Conservation (phyloP, 2,329 filamentous ascomycete species). For the Colletotrichum somersetense region DNA sequence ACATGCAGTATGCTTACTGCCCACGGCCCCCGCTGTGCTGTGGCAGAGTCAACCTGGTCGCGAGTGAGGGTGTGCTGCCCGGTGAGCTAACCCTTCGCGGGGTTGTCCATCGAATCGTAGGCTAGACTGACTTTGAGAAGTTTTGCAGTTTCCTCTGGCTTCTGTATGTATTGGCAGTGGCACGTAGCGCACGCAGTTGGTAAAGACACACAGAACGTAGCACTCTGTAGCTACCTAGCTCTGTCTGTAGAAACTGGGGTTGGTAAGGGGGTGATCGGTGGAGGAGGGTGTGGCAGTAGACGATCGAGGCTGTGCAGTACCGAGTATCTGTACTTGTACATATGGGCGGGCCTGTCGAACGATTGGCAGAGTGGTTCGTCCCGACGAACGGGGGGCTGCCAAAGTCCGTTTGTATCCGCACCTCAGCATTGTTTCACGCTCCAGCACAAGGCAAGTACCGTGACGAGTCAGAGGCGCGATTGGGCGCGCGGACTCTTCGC, state of each 20-base stretch:
- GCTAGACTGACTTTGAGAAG: no score
- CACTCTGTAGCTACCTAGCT: not conserved
- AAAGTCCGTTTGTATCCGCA: slow-evolving; percentile 2
- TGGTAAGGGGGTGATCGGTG: not conserved
- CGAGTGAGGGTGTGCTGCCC: not conserved
- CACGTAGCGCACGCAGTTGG: not conserved
- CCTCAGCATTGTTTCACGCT: slow-evolving; percentile 30
- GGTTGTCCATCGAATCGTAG: not conserved
- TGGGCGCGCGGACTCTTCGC: slow-evolving; percentile 28
- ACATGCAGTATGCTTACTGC: no score
- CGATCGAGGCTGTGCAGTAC: not conserved
- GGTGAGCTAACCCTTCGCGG: not conserved
- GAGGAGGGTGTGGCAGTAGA: slow-evolving; percentile 5
- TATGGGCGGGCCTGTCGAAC: no score
- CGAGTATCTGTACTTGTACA: not conserved
- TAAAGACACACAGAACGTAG: not conserved
- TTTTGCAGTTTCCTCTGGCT: not conserved
- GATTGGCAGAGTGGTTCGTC: slow-evolving; percentile 28
- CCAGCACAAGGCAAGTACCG: not conserved
- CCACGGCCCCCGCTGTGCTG: slow-evolving; percentile 7
- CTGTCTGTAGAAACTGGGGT: not conserved
- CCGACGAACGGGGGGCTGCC: slow-evolving; percentile 4
- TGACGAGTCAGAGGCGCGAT: not conserved
- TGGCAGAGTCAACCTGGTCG: slow-evolving; percentile 10
- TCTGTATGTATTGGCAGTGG: not conserved